These are phyloP conservation scores for Agrocybe praecox DNA, from an alignment of 768 basidiomycete genomes.

Conservation along the genomic window DNA sequence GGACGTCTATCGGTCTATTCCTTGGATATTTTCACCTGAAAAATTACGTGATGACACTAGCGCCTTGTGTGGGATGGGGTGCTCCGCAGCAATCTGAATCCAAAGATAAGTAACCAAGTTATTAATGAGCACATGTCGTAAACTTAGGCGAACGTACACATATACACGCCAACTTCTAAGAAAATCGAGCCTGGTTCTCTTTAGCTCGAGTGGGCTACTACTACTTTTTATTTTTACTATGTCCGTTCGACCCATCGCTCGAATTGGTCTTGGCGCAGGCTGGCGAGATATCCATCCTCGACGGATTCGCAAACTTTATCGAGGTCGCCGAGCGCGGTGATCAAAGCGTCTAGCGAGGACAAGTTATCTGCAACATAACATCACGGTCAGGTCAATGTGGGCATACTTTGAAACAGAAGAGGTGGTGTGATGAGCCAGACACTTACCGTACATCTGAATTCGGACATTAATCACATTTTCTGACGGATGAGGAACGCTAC, in stretches of 20 bases:
- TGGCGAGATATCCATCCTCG: slow-evolving; percentile 66
- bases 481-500: slow-evolving; percentile 91
- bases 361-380: slow-evolving; percentile 60
- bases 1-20: no score
- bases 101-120: no score
- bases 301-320: slow-evolving; percentile 76
- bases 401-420: slow-evolving; percentile 1
- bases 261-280: slow-evolving; percentile 54
- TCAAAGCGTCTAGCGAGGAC: slow-evolving; percentile 83
- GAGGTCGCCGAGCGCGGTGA: slow-evolving; percentile 75
- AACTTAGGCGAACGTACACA: no score
- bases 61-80: no score
- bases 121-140: no score
- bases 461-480: slow-evolving; percentile 95
- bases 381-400: not conserved
- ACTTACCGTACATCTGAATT: slow-evolving; percentile 99
- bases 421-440: not conserved
- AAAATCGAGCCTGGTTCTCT: no score
- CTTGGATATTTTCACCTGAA: no score
- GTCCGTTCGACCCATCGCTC: slow-evolving; percentile 75
- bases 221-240: no score
- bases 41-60: no score
- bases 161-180: no score
- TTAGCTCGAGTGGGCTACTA: no score
- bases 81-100: no score